phyloP scores from a whole-genome alignment of 352 stramenopile genomes.

The Peronosclerospora sorghi region DNA sequence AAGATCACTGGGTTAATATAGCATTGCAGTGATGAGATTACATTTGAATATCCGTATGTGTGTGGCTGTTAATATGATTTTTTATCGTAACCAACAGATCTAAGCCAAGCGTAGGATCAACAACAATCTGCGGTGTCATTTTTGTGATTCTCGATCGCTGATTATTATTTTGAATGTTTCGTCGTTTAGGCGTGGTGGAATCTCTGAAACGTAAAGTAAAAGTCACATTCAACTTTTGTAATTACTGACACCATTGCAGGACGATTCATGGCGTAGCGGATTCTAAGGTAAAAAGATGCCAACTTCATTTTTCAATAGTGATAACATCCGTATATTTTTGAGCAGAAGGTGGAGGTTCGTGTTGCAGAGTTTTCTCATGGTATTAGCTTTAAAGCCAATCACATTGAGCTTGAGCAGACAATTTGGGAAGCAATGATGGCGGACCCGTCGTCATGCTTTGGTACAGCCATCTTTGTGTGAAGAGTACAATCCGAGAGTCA shows the following conservation, averaged over 20 bases:
- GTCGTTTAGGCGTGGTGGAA: conserved; percentile 28
- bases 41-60: neutral
- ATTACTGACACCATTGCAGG: conserved; percentile 15
- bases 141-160: neutral
- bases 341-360: conserved; percentile 22
- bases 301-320: neutral
- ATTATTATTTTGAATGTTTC: neutral
- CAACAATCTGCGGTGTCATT: neutral
- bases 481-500: neutral
- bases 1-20: neutral
- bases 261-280: conserved; percentile 57
- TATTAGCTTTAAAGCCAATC: neutral
- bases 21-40: neutral
- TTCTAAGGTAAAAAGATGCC: conserved; percentile 30
- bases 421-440: conserved; percentile 87
- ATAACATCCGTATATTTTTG: neutral
- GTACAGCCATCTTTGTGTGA: conserved; percentile 15
- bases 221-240: neutral
- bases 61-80: neutral
- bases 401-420: conserved; percentile 20
- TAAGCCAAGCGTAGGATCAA: conserved; percentile 35
- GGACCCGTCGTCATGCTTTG: conserved; percentile 68
- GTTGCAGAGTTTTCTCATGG: neutral
- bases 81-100: conserved; percentile 17
- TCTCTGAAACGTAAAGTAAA: conserved; percentile 49